These are phyloP conservation scores for Wickerhamomyces canadensis DNA, from an alignment of 805 yeast species.

Conservation along the genomic window DNA sequence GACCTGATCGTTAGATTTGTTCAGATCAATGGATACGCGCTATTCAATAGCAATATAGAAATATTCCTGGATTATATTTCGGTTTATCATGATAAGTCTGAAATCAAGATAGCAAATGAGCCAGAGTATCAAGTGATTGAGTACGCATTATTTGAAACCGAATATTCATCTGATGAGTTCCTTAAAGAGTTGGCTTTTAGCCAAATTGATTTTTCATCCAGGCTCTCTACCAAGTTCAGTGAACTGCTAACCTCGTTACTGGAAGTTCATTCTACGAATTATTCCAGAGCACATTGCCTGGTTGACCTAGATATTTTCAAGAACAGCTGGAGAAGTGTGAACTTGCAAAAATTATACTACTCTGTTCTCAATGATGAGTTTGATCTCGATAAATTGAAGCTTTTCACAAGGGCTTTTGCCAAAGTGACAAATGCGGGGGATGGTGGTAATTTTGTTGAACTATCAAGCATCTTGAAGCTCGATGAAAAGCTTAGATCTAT, in stretches of 20 bases:
- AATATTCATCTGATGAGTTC: constrained; percentile 13
- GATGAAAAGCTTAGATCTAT: not conserved
- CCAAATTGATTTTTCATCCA: constrained; percentile 8
- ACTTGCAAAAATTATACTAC: constrained; percentile 13
- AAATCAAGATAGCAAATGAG: constrained; percentile 2
- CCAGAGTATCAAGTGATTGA: constrained; percentile 22
- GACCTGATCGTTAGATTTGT: constrained; percentile 18
- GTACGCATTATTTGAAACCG: constrained; percentile 20
- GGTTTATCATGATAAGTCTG: constrained; percentile 11
- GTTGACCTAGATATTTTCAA: constrained; percentile 21
- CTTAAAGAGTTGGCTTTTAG: constrained; percentile 25
- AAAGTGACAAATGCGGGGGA: constrained; percentile 13
- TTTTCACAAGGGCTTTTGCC: constrained; percentile 22
- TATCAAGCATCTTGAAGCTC: constrained; percentile 13
- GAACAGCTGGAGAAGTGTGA: constrained; percentile 23
- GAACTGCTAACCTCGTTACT: constrained; percentile 24
- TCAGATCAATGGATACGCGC: constrained; percentile 26
- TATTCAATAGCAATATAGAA: constrained; percentile 32
- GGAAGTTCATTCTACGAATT: constrained; percentile 15
- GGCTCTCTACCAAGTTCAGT: constrained; percentile 14
- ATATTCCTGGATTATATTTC: constrained; percentile 33
- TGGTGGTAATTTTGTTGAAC: constrained; percentile 4
- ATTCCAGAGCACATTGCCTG: constrained; percentile 17
- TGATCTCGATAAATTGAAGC: constrained; percentile 22
- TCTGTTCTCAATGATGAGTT: constrained; percentile 15